Percentiles rank a stretch among this genome's conserved stretches.
phyloP scores from a whole-genome alignment of 1,284 basidiomycete genomes.

The Retiboletus fuscus region DNA sequence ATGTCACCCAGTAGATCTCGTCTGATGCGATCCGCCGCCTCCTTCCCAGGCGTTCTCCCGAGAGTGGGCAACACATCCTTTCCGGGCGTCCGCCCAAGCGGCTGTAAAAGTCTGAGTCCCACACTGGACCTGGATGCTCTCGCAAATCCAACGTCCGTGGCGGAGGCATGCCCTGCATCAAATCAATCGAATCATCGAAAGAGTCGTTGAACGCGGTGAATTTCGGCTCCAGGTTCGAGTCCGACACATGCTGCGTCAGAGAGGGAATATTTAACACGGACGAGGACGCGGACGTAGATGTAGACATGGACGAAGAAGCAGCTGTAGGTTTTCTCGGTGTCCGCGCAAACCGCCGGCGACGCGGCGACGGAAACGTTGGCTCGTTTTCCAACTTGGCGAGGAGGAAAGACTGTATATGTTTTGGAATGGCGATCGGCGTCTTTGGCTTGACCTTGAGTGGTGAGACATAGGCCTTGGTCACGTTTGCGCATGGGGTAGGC shows the following conservation, averaged over 20 bases:
- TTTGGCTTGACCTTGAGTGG: slow-evolving; percentile 60
- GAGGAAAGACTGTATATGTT: slow-evolving; percentile 72
- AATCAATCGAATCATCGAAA: slow-evolving; percentile 63
- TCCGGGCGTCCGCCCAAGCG: slow-evolving; percentile 69
- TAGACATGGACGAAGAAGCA: slow-evolving; percentile 46
- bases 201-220: slow-evolving; percentile 65
- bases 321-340: slow-evolving; percentile 45
- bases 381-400: slow-evolving; percentile 67
- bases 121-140: slow-evolving; percentile 71
- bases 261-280: slow-evolving; percentile 48
- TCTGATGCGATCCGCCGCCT: slow-evolving; percentile 75
- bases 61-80: slow-evolving; percentile 68
- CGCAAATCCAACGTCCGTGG: slow-evolving; percentile 86
- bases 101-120: slow-evolving; percentile 62
- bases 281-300: slow-evolving; percentile 42
- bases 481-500: slow-evolving; percentile 52
- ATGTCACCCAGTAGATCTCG: slow-evolving; percentile 68
- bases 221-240: slow-evolving; percentile 39
- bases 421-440: slow-evolving; percentile 66
- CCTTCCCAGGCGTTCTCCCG: slow-evolving; percentile 69
- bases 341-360: slow-evolving; percentile 48
- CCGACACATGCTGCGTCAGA: slow-evolving; percentile 41
- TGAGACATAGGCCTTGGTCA: slow-evolving; percentile 49
- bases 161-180: slow-evolving; percentile 81
- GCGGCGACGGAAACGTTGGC: slow-evolving; percentile 61